These are phyloP conservation scores for Durio zibethinus DNA, from an alignment of 345 rosid species.

Conservation along the genomic window DNA sequence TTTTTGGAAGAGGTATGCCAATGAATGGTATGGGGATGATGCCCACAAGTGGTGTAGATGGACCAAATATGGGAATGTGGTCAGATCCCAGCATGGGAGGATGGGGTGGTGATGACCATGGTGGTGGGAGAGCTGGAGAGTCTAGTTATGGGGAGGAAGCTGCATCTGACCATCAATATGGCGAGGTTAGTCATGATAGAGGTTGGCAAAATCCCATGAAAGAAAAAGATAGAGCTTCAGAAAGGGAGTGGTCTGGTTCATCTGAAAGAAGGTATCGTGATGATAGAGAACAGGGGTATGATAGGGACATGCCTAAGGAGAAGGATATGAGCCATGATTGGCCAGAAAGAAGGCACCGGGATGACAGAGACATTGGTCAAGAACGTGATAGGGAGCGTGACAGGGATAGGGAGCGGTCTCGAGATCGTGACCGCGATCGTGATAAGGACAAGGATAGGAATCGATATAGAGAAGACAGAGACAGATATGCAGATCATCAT, in stretches of 20 bases:
- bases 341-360: constrained; percentile 1
- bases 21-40: constrained; percentile 8
- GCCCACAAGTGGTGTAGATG: constrained; percentile 2
- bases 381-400: background rate
- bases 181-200: background rate
- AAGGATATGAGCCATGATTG: background rate
- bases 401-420: no score
- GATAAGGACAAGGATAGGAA: background rate
- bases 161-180: constrained; percentile 1
- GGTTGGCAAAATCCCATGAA: background rate
- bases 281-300: constrained; percentile 5
- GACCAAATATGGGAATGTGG: constrained; percentile 14
- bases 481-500: constrained; percentile 5
- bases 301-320: constrained; percentile 5
- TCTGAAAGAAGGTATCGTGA: constrained; percentile 1
- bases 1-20: constrained; percentile 9
- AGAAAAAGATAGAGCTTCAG: constrained; percentile 2
- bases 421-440: constrained; percentile 1
- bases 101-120: constrained; percentile 13
- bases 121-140: constrained; percentile 14
- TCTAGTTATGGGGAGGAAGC: constrained; percentile 4
- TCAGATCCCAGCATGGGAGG: constrained; percentile 1
- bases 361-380: constrained; percentile 3
- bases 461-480: background rate
- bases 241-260: constrained; percentile 8